phyloP scores from a whole-genome alignment of 2,329 filamentous ascomycete species.

The Trichoderma arundinaceum region DNA sequence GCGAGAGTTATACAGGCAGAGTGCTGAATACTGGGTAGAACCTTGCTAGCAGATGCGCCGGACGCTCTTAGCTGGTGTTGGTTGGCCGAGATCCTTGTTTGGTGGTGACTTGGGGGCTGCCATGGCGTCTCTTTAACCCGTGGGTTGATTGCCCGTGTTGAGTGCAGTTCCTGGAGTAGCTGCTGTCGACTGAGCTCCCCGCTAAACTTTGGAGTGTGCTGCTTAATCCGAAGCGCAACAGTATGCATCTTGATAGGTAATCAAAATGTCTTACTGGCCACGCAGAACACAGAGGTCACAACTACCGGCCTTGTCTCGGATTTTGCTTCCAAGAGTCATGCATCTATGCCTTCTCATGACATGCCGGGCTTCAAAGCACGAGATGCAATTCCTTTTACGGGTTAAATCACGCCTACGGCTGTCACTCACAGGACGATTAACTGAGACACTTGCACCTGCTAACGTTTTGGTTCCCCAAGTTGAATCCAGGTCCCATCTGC shows the following conservation, averaged over 20 bases:
- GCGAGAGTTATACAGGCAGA: neutral
- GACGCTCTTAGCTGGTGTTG: neutral
- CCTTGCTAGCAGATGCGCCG: neutral
- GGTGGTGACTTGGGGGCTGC: neutral
- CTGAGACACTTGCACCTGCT: neutral
- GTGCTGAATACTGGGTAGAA: neutral
- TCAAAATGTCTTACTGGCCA: neutral
- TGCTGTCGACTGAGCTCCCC: neutral
- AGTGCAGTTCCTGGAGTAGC: neutral
- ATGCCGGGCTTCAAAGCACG: neutral
- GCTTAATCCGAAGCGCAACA: neutral
- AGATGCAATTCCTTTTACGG: conserved; percentile 15
- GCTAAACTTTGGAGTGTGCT: neutral
- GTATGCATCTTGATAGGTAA: neutral
- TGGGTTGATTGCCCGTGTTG: neutral
- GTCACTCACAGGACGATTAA: neutral
- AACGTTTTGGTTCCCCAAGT: no score
- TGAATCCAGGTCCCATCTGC: no score
- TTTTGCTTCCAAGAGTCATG: neutral
- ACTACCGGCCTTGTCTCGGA: neutral
- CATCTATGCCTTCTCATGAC: neutral
- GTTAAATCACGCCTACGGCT: neutral
- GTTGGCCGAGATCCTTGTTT: neutral
- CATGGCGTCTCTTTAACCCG: neutral
- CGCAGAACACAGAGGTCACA: no score